Evolutionary conservation across 352 stramenopile genomes (phyloP).

Genomic region (Vaucheria bursata): DNA sequence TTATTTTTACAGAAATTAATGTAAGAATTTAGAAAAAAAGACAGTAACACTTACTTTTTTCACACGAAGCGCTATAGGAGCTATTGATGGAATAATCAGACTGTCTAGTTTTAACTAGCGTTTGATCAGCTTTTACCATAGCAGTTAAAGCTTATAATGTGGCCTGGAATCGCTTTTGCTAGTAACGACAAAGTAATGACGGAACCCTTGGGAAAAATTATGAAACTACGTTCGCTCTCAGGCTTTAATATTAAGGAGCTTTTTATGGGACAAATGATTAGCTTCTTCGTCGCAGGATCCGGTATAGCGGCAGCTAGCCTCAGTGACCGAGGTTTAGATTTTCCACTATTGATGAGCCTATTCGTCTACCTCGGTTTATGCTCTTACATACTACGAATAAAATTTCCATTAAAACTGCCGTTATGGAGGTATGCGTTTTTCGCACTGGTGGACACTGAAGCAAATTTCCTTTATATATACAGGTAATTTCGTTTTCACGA

Average conservation of each 20-base stretch:
- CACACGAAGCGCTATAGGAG: too few species aligned
- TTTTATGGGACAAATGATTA: conserved; percentile 67
- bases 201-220: too few species aligned
- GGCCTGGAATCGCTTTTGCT: not conserved
- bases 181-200: too few species aligned
- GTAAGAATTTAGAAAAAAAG: too few species aligned
- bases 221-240: too few species aligned
- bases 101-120: not conserved
- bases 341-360: conserved; percentile 50
- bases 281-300: conserved; percentile 70
- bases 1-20: too few species aligned
- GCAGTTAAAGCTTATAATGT: not conserved
- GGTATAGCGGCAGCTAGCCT: conserved; percentile 72
- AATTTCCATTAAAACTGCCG: conserved; percentile 27
- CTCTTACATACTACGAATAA: not conserved
- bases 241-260: conserved; percentile 11
- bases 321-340: conserved; percentile 28
- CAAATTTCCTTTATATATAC: conserved; percentile 65
- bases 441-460: conserved; percentile 72
- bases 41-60: too few species aligned
- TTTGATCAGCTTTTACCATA: not conserved
- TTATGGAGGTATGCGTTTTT: conserved; percentile 37
- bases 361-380: conserved; percentile 39
- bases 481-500: not conserved
- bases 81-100: too few species aligned